Conservation (phyloP, 768 basidiomycete genomes). For the Amanita brunnescens region DNA sequence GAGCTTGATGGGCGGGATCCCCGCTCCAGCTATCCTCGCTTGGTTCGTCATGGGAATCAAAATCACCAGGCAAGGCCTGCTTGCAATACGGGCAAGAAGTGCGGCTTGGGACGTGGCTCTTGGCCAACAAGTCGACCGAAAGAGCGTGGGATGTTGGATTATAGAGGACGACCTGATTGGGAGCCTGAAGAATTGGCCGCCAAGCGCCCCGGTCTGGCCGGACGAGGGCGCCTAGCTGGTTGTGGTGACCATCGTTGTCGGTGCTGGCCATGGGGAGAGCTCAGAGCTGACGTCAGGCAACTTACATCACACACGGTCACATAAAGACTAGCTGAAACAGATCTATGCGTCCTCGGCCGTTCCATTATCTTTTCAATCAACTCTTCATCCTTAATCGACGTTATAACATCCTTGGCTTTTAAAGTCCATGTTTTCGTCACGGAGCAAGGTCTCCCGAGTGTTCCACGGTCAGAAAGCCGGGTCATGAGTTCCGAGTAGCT, state of each 20-base stretch:
- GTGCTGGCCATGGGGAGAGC: neutral
- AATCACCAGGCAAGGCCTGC: conserved; percentile 42
- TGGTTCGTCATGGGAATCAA: conserved; percentile 19
- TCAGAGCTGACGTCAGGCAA: neutral
- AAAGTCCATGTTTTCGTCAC: no score
- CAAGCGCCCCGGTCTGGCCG: conserved; percentile 34
- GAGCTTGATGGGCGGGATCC: conserved; percentile 37
- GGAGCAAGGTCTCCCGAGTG: no score
- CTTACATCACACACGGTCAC: neutral
- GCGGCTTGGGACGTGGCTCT: conserved; percentile 13
- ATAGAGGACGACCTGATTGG: conserved; percentile 83
- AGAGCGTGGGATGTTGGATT: conserved; percentile 81
- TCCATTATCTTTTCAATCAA: no score
- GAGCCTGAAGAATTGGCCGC: conserved; percentile 76
- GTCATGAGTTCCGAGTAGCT: no score
- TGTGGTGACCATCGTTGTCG: neutral
- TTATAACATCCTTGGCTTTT: no score
- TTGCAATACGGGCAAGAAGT: conserved; percentile 70
- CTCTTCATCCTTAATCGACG: no score
- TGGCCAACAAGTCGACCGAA: conserved; percentile 42
- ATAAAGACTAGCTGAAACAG: no score
- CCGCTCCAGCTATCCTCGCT: conserved; percentile 15
- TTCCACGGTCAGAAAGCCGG: no score
- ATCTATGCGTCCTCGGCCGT: no score
- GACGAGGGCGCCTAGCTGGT: conserved; percentile 8